Percentiles rank a stretch among this genome's conserved stretches.
These are phyloP conservation scores for Suillus lakei DNA, from an alignment of 768 basidiomycete genomes.

Conservation along the genomic window DNA sequence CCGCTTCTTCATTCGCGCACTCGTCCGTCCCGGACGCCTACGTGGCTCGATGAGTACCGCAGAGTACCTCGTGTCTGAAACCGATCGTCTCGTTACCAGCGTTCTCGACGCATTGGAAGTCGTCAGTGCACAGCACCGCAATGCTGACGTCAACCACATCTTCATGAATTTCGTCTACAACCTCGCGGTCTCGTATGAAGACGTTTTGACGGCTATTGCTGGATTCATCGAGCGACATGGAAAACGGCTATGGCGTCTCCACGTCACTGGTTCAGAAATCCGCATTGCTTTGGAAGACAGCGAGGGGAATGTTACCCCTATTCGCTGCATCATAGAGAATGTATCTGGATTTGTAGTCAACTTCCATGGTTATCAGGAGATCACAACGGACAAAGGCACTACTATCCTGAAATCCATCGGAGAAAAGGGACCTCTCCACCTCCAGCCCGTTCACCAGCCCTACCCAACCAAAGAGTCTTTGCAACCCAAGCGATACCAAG, in stretches of 20 bases:
- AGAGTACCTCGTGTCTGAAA: slow-evolving; percentile 99
- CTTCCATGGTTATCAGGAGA: slow-evolving; percentile 97
- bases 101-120: slow-evolving; percentile 96
- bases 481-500: slow-evolving; percentile 98
- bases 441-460: slow-evolving; percentile 91
- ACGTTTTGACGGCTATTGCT: slow-evolving; percentile 95
- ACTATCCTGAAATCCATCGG: slow-evolving; percentile 98
- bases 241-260: slow-evolving; percentile 96
- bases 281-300: slow-evolving; percentile 92
- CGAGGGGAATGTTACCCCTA: slow-evolving; percentile 94
- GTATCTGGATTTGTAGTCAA: slow-evolving; percentile 99
- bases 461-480: slow-evolving; percentile 98
- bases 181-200: slow-evolving; percentile 93
- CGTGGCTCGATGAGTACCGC: slow-evolving; percentile 91
- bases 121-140: slow-evolving; percentile 86
- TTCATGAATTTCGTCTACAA: slow-evolving; percentile 99
- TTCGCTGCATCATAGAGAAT: slow-evolving; percentile 98
- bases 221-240: slow-evolving; percentile 99
- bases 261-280: slow-evolving; percentile 98
- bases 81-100: slow-evolving; percentile 92
- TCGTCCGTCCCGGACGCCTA: slow-evolving; percentile 94
- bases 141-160: slow-evolving; percentile 97
- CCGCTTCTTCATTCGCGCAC: slow-evolving; percentile 96
- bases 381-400: slow-evolving; percentile 93
- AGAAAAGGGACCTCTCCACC: slow-evolving; percentile 94